These are phyloP conservation scores for Boletus reticuloceps DNA, from an alignment of 768 basidiomycete genomes.

Conservation along the genomic window DNA sequence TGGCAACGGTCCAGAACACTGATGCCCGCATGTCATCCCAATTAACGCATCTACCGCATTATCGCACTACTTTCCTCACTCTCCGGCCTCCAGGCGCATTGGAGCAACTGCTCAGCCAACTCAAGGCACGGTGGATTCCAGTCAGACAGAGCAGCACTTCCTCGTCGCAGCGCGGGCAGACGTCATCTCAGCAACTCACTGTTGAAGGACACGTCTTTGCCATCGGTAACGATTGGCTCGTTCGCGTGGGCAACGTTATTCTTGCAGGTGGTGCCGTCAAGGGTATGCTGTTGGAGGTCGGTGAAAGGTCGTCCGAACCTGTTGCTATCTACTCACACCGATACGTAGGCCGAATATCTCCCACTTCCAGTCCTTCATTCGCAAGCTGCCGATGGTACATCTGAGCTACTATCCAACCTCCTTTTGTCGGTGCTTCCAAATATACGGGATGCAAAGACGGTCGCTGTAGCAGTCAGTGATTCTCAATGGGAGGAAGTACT, in stretches of 20 bases:
- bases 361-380: slow-evolving; percentile 70
- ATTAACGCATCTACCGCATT: slow-evolving; percentile 47
- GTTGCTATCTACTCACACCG: neutral
- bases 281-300: slow-evolving; percentile 84
- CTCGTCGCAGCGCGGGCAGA: slow-evolving; percentile 44
- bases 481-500: slow-evolving; percentile 80
- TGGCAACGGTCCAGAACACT: slow-evolving; percentile 20
- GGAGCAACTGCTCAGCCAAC: slow-evolving; percentile 70
- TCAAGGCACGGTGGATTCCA: slow-evolving; percentile 74
- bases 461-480: slow-evolving; percentile 75
- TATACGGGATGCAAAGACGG: slow-evolving; percentile 67
- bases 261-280: slow-evolving; percentile 71
- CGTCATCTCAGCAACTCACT: slow-evolving; percentile 58
- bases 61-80: slow-evolving; percentile 74
- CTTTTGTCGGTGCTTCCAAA: slow-evolving; percentile 74
- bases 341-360: slow-evolving; percentile 74
- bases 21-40: slow-evolving; percentile 16
- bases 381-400: slow-evolving; percentile 62
- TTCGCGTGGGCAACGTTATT: slow-evolving; percentile 75
- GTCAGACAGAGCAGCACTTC: slow-evolving; percentile 50
- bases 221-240: slow-evolving; percentile 80
- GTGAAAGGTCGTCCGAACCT: slow-evolving; percentile 5
- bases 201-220: slow-evolving; percentile 74
- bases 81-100: slow-evolving; percentile 70
- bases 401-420: slow-evolving; percentile 72